Evolutionary conservation across 2,329 filamentous ascomycete species (phyloP), one percentile per base, ranked within the genome.

Genomic region (Periconia sp.): DNA sequence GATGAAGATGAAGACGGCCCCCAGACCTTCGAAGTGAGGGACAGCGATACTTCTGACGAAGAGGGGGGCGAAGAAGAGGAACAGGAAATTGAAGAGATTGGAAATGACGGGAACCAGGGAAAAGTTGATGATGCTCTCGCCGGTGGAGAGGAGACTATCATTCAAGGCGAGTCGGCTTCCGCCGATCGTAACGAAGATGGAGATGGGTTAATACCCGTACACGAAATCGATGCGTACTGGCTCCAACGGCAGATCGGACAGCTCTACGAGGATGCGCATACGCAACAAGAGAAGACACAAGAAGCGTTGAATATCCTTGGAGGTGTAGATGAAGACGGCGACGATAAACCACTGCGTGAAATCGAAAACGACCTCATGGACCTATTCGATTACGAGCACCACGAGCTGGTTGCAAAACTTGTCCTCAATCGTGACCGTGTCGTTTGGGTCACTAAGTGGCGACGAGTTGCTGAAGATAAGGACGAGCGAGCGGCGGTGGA

Each of bases 301-400:
- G 84, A 91, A 61, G 92, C 92, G 0, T 81, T 99, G 50, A 85
- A 87, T 35, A 92, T 95, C 45, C 82, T 99, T 50, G 89, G 90
- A 30, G 92, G 90, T 43, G 82, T 88, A 58, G 82, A 86, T 2
- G 88, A 84, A 47, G 88, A 89, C 51, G 92, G 89, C 15, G 88
- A 93, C 55, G 91, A 95, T 66, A 92, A 90, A 73, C 83, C 90
- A 14, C 80, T 97, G 30, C 87, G 93, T 65, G 93, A 99, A 68
- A 92, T 97, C 52, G 94, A 99, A 69, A 99, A 99, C 73, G 94
- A 99, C 58, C 81, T 99, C 53, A 97, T 97, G 90, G 94, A 97
- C 66, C 83, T 99, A 0, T 97, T 99, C 64, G 94, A 99, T 66
- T 99, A 96, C 67, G 93, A 97, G 66, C 90, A 97, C 68, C 91